phyloP scores from a whole-genome alignment of 2,329 filamentous ascomycete genomes.

The Diaporthe sp. region DNA sequence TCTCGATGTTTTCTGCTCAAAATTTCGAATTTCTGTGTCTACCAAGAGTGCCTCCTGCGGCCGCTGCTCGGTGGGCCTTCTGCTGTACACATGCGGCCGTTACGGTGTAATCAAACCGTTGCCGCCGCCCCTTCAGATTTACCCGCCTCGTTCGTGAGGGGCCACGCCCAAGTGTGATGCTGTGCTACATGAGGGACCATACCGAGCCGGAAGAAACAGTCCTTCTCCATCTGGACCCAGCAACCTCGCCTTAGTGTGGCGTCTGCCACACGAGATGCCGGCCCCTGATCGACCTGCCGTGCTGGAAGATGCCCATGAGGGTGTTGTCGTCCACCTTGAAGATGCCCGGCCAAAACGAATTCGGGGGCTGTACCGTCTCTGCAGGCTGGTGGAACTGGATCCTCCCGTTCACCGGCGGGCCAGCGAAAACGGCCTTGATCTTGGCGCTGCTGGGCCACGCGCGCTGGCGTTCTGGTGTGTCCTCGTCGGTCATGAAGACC shows the following conservation, averaged over 20 bases:
- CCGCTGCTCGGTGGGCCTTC: not conserved
- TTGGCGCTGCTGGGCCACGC: slow-evolving; percentile 57
- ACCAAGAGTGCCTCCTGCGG: not conserved
- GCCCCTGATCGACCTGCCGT: slow-evolving; percentile 30
- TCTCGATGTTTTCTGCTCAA: not conserved
- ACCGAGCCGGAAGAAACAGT: not conserved
- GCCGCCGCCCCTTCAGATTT: slow-evolving; percentile 2
- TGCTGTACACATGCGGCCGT: not conserved
- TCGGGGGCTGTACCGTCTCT: slow-evolving; percentile 9
- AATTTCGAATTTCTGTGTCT: not conserved
- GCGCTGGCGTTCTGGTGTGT: slow-evolving; percentile 47
- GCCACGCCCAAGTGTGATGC: not conserved
- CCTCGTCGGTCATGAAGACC: slow-evolving; percentile 64
- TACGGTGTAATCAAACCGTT: not conserved
- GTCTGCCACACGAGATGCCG: slow-evolving; percentile 29
- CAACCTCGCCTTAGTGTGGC: not conserved
- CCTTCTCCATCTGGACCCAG: not conserved
- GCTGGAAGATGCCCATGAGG: slow-evolving; percentile 37
- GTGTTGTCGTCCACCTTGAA: slow-evolving; percentile 35
- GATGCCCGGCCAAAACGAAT: slow-evolving; percentile 40
- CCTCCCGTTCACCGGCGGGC: slow-evolving; percentile 34
- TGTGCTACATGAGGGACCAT: not conserved
- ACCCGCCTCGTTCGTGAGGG: not conserved
- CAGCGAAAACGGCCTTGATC: slow-evolving; percentile 56
- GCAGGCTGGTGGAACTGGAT: slow-evolving; percentile 39